These are phyloP conservation scores for Colletotrichum lentis DNA, from an alignment of 2,329 filamentous ascomycete genomes.

Conservation along the genomic window DNA sequence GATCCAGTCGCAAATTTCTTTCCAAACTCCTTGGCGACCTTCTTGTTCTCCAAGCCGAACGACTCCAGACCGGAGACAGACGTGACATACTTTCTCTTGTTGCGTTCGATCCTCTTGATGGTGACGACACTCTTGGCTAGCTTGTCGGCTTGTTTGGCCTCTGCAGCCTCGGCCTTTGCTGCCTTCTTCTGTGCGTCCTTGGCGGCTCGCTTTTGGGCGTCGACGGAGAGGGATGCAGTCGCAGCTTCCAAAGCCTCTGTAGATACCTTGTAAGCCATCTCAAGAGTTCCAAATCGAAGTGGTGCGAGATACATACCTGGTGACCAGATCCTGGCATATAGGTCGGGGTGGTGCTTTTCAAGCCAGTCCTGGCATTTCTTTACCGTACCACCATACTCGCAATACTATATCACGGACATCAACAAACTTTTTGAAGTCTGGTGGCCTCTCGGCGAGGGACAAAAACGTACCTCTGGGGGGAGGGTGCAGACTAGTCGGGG, in stretches of 20 bases:
- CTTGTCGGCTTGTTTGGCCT: constrained; percentile 82
- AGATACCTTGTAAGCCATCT: constrained; percentile 14
- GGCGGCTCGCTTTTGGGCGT: constrained; percentile 91
- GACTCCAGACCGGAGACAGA: constrained; percentile 89
- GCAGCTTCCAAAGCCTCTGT: constrained; percentile 83
- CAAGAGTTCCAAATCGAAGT: not conserved
- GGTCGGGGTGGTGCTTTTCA: constrained; percentile 72
- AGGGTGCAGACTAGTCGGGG: constrained; percentile 65
- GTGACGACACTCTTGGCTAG: constrained; percentile 83
- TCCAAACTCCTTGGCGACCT: constrained; percentile 93
- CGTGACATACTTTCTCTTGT: constrained; percentile 97
- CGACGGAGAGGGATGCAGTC: constrained; percentile 84
- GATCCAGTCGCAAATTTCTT: constrained; percentile 98
- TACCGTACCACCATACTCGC: constrained; percentile 94
- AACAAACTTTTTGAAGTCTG: not conserved
- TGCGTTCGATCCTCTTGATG: constrained; percentile 97
- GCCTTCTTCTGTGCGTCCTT: constrained; percentile 98
- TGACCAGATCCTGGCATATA: constrained; percentile 86
- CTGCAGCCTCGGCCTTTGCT: constrained; percentile 87
- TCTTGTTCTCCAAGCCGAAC: constrained; percentile 93
- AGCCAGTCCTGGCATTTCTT: constrained; percentile 99
- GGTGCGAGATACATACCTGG: constrained; percentile 65
- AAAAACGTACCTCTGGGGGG: constrained; percentile 66
- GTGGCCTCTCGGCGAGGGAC: not conserved
- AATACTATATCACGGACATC: constrained; percentile 72